Percentiles rank a stretch among this genome's conserved stretches.
Evolutionary conservation across 257 asterid species (phyloP).

Genomic region (Jacaranda mimosifolia): DNA sequence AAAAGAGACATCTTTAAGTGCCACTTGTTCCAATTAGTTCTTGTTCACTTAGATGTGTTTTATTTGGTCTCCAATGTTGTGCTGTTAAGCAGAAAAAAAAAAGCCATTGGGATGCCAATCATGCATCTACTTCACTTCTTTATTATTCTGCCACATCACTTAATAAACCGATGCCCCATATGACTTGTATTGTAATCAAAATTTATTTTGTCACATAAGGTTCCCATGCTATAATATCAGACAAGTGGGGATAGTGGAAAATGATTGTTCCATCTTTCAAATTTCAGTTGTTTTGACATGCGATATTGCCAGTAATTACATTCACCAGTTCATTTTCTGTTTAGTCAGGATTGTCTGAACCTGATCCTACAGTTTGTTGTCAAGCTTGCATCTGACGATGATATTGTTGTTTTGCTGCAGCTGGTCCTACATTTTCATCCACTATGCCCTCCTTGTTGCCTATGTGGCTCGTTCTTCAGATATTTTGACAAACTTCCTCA

Average conservation of each 20-base stretch:
- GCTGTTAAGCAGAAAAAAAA: too few relatives aligned
- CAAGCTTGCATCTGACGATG: conserved; percentile 35
- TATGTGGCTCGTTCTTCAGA: conserved; percentile 96
- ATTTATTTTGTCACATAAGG: too few relatives aligned
- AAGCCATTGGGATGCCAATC: too few relatives aligned
- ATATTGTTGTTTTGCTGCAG: conserved; percentile 58
- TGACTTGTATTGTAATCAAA: too few relatives aligned
- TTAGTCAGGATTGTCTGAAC: neutral
- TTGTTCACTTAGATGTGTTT: too few relatives aligned
- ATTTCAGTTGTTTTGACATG: conserved; percentile 13
- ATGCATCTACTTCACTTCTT: too few relatives aligned
- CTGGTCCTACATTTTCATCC: conserved; percentile 94
- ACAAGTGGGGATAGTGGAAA: neutral
- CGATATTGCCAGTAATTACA: conserved; percentile 17
- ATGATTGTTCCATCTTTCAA: conserved; percentile 15
- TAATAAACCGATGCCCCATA: too few relatives aligned
- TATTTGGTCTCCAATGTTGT: too few relatives aligned
- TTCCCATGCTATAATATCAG: neutral
- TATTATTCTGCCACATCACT: too few relatives aligned
- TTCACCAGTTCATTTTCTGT: neutral
- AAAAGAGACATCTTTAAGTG: too few relatives aligned
- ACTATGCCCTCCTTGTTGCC: conserved; percentile 95
- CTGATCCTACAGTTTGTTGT: neutral
- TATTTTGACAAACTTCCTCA: conserved; percentile 80
- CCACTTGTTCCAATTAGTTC: too few relatives aligned